Conservation (phyloP, 2,329 filamentous ascomycete species). For the Neofusicoccum laricinum region DNA sequence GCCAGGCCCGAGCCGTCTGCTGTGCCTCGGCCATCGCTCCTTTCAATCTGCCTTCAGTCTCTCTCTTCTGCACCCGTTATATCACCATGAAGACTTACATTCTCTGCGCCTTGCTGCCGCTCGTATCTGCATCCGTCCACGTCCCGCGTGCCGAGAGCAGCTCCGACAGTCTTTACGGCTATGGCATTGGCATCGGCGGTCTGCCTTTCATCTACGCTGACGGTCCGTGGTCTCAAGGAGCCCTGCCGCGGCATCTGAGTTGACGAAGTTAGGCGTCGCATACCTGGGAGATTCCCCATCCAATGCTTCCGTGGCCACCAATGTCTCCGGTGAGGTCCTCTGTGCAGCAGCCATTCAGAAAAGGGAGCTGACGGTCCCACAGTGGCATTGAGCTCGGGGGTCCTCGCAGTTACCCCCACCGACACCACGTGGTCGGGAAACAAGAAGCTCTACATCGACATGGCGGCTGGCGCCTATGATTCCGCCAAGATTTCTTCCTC, state of each 20-base stretch:
- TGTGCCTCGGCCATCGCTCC: too few species aligned
- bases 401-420: neutral
- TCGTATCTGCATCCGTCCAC: neutral
- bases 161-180: neutral
- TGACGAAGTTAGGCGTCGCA: neutral
- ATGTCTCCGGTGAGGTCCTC: neutral
- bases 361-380: neutral
- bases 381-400: neutral
- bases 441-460: conserved; percentile 9
- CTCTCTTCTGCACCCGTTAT: neutral
- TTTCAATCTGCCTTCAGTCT: too few species aligned
- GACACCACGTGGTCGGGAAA: neutral
- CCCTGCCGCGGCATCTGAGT: too few species aligned
- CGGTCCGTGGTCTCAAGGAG: neutral
- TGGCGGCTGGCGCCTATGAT: neutral
- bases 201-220: conserved; percentile 2
- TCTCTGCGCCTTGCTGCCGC: neutral
- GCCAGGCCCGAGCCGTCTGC: neutral
- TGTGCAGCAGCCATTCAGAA: neutral
- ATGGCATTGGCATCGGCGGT: neutral
- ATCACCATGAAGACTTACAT: neutral
- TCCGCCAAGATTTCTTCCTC: neutral
- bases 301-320: neutral
- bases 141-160: neutral
- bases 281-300: neutral